phyloP scores from a whole-genome alignment of 1,139 yeast species.

The Torulaspora globosa region DNA sequence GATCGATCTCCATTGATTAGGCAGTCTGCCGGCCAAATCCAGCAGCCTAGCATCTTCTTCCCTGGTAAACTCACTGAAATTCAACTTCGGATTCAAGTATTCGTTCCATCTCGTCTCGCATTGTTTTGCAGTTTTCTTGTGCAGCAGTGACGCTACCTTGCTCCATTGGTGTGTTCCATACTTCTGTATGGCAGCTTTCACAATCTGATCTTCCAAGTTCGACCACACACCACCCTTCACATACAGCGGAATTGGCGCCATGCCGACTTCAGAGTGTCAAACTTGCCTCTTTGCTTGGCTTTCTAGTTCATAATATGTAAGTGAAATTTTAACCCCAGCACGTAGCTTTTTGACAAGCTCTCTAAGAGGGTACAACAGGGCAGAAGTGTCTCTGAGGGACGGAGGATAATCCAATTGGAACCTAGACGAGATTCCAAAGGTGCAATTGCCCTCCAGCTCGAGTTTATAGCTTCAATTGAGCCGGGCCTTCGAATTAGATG shows the following conservation, averaged over 20 bases:
- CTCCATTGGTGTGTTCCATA: slow-evolving; percentile 96
- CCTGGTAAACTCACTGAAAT: slow-evolving; percentile 62
- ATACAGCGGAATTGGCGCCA: slow-evolving; percentile 57
- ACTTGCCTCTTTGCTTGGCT: not conserved
- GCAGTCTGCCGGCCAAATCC: slow-evolving; percentile 63
- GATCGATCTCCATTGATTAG: slow-evolving; percentile 93
- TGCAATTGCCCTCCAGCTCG: not conserved
- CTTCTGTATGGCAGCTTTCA: slow-evolving; percentile 86
- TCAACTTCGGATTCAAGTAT: slow-evolving; percentile 72
- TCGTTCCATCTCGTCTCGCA: slow-evolving; percentile 93
- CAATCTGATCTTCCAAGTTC: slow-evolving; percentile 81
- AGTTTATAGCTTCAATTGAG: not conserved
- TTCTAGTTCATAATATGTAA: not conserved
- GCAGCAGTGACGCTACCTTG: slow-evolving; percentile 79
- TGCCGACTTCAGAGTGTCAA: slow-evolving; percentile 2
- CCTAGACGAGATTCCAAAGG: not conserved
- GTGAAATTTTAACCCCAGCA: slow-evolving; percentile 3
- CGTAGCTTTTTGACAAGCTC: not conserved
- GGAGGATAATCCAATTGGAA: not conserved
- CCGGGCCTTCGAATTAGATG: slow-evolving; percentile 5
- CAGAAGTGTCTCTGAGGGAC: not conserved
- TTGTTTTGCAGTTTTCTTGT: slow-evolving; percentile 84
- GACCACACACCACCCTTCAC: slow-evolving; percentile 92
- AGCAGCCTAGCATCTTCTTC: slow-evolving; percentile 75
- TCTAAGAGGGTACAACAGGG: slow-evolving; percentile 1